Percentiles rank a stretch among this genome's conserved stretches.
These are phyloP conservation scores for Funneliformis geosporum DNA, from an alignment of 192 early-diverging fungal genomes.

Conservation along the genomic window DNA sequence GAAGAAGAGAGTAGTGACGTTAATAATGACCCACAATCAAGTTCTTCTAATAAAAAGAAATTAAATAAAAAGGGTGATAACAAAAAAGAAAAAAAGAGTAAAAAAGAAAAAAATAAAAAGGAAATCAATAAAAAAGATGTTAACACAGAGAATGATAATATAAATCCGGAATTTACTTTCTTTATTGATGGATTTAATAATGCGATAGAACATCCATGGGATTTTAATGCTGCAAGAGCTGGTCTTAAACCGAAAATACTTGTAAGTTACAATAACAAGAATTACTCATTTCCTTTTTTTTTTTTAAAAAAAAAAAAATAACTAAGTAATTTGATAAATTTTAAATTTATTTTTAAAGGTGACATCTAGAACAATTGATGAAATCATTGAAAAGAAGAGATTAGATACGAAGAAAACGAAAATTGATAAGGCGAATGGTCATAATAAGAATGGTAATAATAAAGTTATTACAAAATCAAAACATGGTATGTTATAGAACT, in stretches of 20 bases:
- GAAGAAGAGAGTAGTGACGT: conserved; percentile 41
- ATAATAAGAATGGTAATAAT: neutral
- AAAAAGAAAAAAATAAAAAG: conserved; percentile 32
- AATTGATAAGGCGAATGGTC: neutral
- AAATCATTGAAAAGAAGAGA: conserved; percentile 11
- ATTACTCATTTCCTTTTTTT: too few species aligned
- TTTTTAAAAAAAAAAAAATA: too few species aligned
- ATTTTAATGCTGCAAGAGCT: conserved; percentile 78
- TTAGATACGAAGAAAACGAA: neutral
- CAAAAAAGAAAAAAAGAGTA: conserved; percentile 41
- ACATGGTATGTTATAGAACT: neutral
- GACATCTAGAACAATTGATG: conserved; percentile 6
- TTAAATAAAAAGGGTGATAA: conserved; percentile 37
- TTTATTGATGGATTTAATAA: conserved; percentile 70
- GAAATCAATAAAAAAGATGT: conserved; percentile 40
- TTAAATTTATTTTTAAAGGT: neutral
- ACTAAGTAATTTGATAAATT: too few species aligned
- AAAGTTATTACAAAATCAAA: neutral
- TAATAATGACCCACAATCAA: conserved; percentile 20
- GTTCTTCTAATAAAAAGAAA: conserved; percentile 9
- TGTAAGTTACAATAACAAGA: conserved; percentile 35
- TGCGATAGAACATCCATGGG: conserved; percentile 67
- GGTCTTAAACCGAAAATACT: conserved; percentile 63
- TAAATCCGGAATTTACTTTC: conserved; percentile 78
- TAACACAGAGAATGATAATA: conserved; percentile 48